Evolutionary conservation across 2,329 filamentous ascomycete species (phyloP), one percentile per base, ranked within the genome.

Genomic region (Nothophaeocryptopus gaeumannii): DNA sequence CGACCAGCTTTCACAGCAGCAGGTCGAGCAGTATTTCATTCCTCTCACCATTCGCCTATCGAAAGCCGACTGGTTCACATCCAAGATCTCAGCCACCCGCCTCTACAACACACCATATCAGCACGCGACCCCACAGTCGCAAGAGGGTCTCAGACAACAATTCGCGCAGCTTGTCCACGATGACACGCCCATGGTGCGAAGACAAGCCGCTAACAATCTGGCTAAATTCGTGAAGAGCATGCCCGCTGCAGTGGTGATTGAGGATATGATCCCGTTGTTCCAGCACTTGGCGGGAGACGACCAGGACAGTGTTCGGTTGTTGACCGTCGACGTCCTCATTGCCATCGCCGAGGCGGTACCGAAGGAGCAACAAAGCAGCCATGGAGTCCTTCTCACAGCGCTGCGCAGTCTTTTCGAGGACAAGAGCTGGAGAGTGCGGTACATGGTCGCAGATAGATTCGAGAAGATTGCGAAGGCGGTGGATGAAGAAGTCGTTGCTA

Each of bases 21-120:
- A 99, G 77, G 86, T 97, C 68, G 93, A 99, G 78, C 89, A 96
- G 66, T 88, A 91, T 74, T 97, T 97, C 76, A 92, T 99, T 63
- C 93, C 93, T 55, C 85, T 99, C 67, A 91, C 91, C 53, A 83
- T 95, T 67, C 89, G 93, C 68, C 88, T 99, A 55, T 95, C 93
- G 59, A 99, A 97, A 81, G 93, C 93, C 74, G 93, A 99, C 75
- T 99, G 93, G 93, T 99, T 99, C 74, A 99, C 93, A 50, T 97
- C 93, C 59, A 99, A 97, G 77, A 93, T 99, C 59, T 99, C 93
- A 30, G 93, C 92, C 56, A 96, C 92, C 59, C 93, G 93, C 56
- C 86, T 99, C 56, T 99, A 92, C 77, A 93, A 88, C 69, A 83
- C 85, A 41, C 92, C 93, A 58, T 99, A 99, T 78, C 86, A 85